phyloP scores from a whole-genome alignment of 306 rosid genomes.

The Cercis canadensis region DNA sequence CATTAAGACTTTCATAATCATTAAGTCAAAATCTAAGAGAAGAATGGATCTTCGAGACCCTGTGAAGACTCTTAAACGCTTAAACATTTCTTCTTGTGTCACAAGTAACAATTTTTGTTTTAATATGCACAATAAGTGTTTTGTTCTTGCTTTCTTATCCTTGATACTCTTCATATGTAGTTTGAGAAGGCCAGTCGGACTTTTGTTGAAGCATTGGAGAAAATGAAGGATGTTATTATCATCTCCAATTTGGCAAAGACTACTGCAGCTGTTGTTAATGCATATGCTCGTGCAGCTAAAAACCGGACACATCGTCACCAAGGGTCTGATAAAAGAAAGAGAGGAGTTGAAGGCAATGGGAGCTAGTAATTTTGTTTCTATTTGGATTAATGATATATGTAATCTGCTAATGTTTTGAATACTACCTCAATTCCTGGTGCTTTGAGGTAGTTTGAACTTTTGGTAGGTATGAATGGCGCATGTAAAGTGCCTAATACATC shows the following conservation, averaged over 20 bases:
- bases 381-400: too few relatives aligned
- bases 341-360: conserved; percentile 35
- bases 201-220: conserved; percentile 50
- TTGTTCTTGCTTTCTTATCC: too few relatives aligned
- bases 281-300: conserved; percentile 47
- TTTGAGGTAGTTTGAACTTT: background rate
- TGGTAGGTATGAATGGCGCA: too few relatives aligned
- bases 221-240: conserved; percentile 55
- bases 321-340: conserved; percentile 56
- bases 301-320: conserved; percentile 39
- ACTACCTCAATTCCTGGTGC: background rate
- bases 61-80: too few relatives aligned
- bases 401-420: too few relatives aligned
- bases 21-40: too few relatives aligned
- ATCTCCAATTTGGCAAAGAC: conserved; percentile 56
- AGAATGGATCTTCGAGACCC: too few relatives aligned
- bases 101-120: too few relatives aligned
- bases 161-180: conserved; percentile 55
- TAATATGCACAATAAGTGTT: too few relatives aligned
- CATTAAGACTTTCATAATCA: too few relatives aligned
- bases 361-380: background rate
- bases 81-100: too few relatives aligned
- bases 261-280: conserved; percentile 54
- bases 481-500: too few relatives aligned
- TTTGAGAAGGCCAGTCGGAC: conserved; percentile 52